Percentiles rank a stretch among this genome's conserved stretches.
These are phyloP conservation scores for Microthlaspi erraticum DNA, from an alignment of 345 rosid genomes.

Conservation along the genomic window DNA sequence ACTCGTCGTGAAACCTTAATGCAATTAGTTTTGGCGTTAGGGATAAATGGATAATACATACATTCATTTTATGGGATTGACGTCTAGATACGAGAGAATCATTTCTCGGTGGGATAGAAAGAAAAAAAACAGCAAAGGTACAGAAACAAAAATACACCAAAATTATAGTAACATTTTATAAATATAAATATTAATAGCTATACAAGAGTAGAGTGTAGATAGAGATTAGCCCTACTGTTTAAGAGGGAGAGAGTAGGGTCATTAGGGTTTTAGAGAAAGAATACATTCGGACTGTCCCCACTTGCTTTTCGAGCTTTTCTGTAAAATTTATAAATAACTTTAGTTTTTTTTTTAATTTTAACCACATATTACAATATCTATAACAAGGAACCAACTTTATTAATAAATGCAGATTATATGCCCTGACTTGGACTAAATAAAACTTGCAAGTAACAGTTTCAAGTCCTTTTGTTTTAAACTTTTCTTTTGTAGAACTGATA, in stretches of 20 bases:
- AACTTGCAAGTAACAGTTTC: constrained; percentile 52
- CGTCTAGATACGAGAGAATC: constrained; percentile 26
- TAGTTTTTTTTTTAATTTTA: not conserved
- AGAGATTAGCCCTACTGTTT: constrained; percentile 40
- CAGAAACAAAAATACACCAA: constrained; percentile 2
- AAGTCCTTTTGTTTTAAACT: constrained; percentile 22
- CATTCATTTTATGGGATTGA: not conserved
- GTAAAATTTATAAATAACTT: constrained; percentile 25
- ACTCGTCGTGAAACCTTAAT: not conserved
- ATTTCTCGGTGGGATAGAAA: constrained; percentile 22
- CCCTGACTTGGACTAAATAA: constrained; percentile 52
- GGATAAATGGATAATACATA: not conserved
- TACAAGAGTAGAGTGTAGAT: constrained; percentile 25
- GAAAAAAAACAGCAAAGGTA: constrained; percentile 18
- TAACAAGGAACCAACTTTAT: constrained; percentile 31
- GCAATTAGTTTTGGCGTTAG: not conserved
- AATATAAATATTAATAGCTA: constrained; percentile 11
- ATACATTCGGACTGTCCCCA: constrained; percentile 60
- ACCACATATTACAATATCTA: constrained; percentile 10
- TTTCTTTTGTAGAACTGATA: constrained; percentile 24
- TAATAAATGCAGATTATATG: constrained; percentile 45
- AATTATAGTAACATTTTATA: not conserved
- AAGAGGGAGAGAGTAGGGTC: constrained; percentile 47
- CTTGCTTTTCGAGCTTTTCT: constrained; percentile 36
- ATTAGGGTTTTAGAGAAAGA: constrained; percentile 41